phyloP scores from a whole-genome alignment of 2,329 filamentous ascomycete species.

The Phaeosphaeria sp. region DNA sequence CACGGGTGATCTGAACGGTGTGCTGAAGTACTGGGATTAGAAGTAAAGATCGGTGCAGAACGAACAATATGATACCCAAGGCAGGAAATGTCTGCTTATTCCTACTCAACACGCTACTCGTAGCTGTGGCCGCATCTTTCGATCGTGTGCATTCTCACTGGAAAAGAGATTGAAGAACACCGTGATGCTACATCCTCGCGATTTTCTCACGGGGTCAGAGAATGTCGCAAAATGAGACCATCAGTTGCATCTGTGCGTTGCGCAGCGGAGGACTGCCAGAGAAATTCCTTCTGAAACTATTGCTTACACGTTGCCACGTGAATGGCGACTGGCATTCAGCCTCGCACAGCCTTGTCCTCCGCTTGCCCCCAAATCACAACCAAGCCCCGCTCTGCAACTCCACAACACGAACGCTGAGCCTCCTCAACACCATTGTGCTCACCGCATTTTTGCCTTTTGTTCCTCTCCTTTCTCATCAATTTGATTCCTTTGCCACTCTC shows the following conservation, averaged over 20 bases:
- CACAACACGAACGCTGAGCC: background rate
- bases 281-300: background rate
- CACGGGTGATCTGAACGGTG: conserved; percentile 86
- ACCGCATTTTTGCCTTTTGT: conserved; percentile 15
- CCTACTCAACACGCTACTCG: background rate
- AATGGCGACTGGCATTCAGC: conserved; percentile 17
- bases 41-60: background rate
- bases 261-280: conserved; percentile 8
- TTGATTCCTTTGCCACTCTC: conserved; percentile 3
- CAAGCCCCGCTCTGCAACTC: conserved; percentile 16
- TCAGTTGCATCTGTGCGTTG: conserved; percentile 7
- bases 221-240: too few species aligned
- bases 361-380: conserved; percentile 2
- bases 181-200: too few species aligned
- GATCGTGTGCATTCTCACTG: too few species aligned
- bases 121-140: background rate
- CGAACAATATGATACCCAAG: conserved; percentile 30
- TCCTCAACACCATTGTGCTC: background rate
- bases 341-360: conserved; percentile 10
- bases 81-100: conserved; percentile 1
- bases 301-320: conserved; percentile 7
- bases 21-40: conserved; percentile 92
- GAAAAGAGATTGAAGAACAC: too few species aligned
- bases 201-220: too few species aligned
- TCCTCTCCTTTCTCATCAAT: background rate